Conservation (phyloP, 1,139 yeast species). For the Blastobotrys capitulatus region DNA sequence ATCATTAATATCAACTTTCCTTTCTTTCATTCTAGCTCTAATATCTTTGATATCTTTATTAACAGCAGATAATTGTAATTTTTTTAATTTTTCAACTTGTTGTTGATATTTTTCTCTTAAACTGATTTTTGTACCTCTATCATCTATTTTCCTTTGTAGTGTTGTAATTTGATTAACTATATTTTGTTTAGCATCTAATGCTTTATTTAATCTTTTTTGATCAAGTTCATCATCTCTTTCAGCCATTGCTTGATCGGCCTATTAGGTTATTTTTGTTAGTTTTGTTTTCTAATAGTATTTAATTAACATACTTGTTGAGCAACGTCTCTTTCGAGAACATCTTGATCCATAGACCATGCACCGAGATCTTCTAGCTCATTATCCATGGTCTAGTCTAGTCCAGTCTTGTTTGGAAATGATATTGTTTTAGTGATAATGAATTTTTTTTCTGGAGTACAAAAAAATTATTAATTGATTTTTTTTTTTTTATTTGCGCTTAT, state of each 20-base stretch:
- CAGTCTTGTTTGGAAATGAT: too few species aligned
- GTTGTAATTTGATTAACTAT: conserved; percentile 41
- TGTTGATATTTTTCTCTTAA: conserved; percentile 50
- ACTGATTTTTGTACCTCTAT: conserved; percentile 59
- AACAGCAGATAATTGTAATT: conserved; percentile 49
- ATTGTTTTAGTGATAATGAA: too few species aligned
- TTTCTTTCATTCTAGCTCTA: conserved; percentile 42
- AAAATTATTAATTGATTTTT: too few species aligned
- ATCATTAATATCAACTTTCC: conserved; percentile 17
- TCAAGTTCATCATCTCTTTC: conserved; percentile 70
- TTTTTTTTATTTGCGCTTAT: too few species aligned
- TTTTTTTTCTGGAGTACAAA: too few species aligned
- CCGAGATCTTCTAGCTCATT: conserved; percentile 27
- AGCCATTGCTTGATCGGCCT: conserved; percentile 60
- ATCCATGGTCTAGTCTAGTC: background rate
- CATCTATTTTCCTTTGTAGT: conserved; percentile 45
- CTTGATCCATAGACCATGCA: conserved; percentile 54
- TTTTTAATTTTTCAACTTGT: conserved; percentile 50
- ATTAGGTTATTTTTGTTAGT: conserved; percentile 67
- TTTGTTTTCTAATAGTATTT: conserved; percentile 60
- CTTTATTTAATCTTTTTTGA: conserved; percentile 62
- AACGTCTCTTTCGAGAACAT: conserved; percentile 63
- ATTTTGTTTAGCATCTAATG: conserved; percentile 40
- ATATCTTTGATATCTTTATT: conserved; percentile 65
- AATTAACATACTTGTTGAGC: conserved; percentile 64